Evolutionary conservation across 2,329 filamentous ascomycete species (phyloP).

Genomic region (Hypoxylon sp.): DNA sequence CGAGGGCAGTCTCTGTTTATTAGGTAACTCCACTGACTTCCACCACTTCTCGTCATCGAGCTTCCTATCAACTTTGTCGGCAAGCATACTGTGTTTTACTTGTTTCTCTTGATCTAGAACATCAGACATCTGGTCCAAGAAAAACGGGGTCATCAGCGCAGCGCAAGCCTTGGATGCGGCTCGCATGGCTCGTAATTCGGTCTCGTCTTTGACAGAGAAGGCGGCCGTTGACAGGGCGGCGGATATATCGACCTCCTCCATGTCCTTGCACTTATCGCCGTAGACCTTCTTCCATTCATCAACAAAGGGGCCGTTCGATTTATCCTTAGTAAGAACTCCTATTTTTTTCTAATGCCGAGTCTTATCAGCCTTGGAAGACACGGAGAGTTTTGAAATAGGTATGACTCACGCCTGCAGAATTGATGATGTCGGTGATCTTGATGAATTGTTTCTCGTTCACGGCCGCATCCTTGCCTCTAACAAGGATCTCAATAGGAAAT

Average conservation of each 20-base stretch:
- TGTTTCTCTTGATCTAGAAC: conserved; percentile 98
- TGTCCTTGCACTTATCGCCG: conserved; percentile 82
- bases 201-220: conserved; percentile 94
- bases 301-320: conserved; percentile 87
- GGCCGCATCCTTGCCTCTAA: conserved; percentile 90
- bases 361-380: conserved; percentile 34
- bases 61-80: conserved; percentile 90
- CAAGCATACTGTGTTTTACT: conserved; percentile 88
- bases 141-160: conserved; percentile 94
- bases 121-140: conserved; percentile 97
- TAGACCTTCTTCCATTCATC: conserved; percentile 96
- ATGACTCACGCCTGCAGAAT: conserved; percentile 81
- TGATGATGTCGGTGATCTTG: conserved; percentile 88
- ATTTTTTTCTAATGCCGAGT: conserved; percentile 80
- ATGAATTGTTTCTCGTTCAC: conserved; percentile 93
- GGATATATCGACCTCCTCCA: conserved; percentile 90
- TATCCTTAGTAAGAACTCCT: conserved; percentile 87
- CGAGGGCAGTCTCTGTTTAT: conserved; percentile 81
- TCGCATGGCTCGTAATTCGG: conserved; percentile 92
- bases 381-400: not conserved
- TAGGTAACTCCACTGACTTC: conserved; percentile 80
- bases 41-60: conserved; percentile 96
- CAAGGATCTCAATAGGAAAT: conserved; percentile 90
- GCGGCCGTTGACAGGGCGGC: conserved; percentile 85
- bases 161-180: conserved; percentile 95